Base-by-base conservation (phyloP, 106 monocot species). In the Apostasia shenzhenica region DNA sequence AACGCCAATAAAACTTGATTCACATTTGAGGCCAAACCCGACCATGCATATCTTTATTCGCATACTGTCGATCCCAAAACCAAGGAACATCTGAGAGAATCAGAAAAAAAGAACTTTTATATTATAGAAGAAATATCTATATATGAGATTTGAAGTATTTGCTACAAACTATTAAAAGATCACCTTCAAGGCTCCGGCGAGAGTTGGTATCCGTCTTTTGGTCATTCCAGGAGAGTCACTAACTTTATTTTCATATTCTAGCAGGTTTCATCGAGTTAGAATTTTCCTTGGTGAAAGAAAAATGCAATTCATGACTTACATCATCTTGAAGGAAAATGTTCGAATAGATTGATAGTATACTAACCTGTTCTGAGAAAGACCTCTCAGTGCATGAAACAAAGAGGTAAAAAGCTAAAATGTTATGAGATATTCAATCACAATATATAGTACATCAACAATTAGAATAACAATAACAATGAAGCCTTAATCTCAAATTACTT, bases 31-130 rank as follows among this genome's bases (percentile, higher is more conserved):
- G 97, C 97, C 97, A 99, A 48, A 80, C 78, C 40, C 81, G 77
- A 13, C 99, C 92, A 54, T 93, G 75, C 54, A 93, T 83, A 59
- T 99, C 99, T 63, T 92, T 99, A 81, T 90, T 85, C 2, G 81
- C 72, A 72, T 99, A 93, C 68, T 61, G 61, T 67, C 59, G 72
- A 51, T 99, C 99, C 99, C 99, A 93, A 8, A 90, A 93, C 99
- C 99, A 99, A 12, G 99, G 99, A 5, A 93, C 72, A 83, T 99
- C 99, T 97, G 78, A 75, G 70, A 66, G 9, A 67, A 10, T 45
- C 11, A 14, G 37, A 45, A 50, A 12, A 69, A 47, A 41, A 58
- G 2, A 57, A 11, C 45, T 40, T 41, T 2, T 26, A 37, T 2
- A 12, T 12, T 6, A 8, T 1, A 46, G 11, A 14, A 4, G 26